Evolutionary conservation across 768 basidiomycete species (phyloP).

Genomic region (Wakefieldia striispora): DNA sequence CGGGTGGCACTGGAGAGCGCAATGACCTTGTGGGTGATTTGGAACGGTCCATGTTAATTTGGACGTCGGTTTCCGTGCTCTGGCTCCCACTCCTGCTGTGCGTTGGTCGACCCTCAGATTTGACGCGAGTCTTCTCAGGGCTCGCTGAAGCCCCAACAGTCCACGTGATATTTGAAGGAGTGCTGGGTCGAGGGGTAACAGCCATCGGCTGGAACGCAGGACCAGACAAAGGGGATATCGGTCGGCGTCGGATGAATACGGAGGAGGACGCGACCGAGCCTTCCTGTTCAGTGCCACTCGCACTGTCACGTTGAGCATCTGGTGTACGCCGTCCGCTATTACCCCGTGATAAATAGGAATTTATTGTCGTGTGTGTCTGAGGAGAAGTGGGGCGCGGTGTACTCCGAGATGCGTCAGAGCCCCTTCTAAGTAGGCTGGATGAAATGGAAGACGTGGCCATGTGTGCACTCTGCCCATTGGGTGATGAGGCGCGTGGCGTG

Average conservation of each 20-base stretch:
- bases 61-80: slow-evolving; percentile 37
- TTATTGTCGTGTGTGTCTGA: slow-evolving; percentile 35
- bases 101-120: slow-evolving; percentile 26
- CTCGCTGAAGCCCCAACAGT: slow-evolving; percentile 37
- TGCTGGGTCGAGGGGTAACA: slow-evolving; percentile 49
- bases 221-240: slow-evolving; percentile 69
- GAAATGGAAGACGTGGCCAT: slow-evolving; percentile 34
- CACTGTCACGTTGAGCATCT: slow-evolving; percentile 43
- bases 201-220: slow-evolving; percentile 59
- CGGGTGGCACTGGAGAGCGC: slow-evolving; percentile 56
- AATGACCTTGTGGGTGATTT: slow-evolving; percentile 47
- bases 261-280: slow-evolving; percentile 52
- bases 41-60: slow-evolving; percentile 32
- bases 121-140: slow-evolving; percentile 32
- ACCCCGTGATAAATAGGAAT: slow-evolving; percentile 53
- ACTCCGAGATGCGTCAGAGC: slow-evolving; percentile 54
- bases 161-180: slow-evolving; percentile 82
- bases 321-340: slow-evolving; percentile 68
- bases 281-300: slow-evolving; percentile 39
- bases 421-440: slow-evolving; percentile 46
- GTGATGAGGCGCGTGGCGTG: slow-evolving; percentile 78
- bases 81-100: slow-evolving; percentile 64
- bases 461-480: slow-evolving; percentile 39
- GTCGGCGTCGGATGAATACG: slow-evolving; percentile 55
- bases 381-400: slow-evolving; percentile 51